A percentile compares a stretch with the other conserved stretches of the same genome.
Evolutionary conservation across 2,329 filamentous ascomycete species (phyloP).

Genomic region (Colletotrichum destructivum): DNA sequence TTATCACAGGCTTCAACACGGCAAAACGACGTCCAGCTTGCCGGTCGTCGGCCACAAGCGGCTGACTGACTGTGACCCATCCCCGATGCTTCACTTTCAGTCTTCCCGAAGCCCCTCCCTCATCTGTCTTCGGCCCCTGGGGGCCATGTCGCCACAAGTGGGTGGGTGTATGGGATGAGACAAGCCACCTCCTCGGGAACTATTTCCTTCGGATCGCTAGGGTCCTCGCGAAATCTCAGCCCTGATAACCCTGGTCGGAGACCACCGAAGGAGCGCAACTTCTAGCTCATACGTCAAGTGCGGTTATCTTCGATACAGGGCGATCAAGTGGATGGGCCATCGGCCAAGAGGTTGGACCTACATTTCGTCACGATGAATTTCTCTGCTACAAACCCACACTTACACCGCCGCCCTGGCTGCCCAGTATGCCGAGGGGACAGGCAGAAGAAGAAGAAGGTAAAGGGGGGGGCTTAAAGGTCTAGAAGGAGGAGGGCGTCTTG

Average conservation of each 20-base stretch:
- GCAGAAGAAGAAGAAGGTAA: slow-evolving; percentile 1
- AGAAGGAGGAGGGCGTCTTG: slow-evolving; percentile 34
- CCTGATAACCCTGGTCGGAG: slow-evolving; percentile 37
- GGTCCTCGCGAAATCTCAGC: slow-evolving; percentile 41
- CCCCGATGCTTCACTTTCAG: slow-evolving; percentile 29
- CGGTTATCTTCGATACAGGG: slow-evolving; percentile 35
- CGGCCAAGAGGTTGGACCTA: slow-evolving; percentile 26
- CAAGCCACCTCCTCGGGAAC: slow-evolving; percentile 55
- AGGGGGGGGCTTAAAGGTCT: slow-evolving; percentile 22
- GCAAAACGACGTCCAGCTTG: slow-evolving; percentile 12
- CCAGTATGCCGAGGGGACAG: slow-evolving; percentile 25
- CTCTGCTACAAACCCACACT: slow-evolving; percentile 41
- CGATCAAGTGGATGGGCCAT: slow-evolving; percentile 27
- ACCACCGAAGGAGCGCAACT: slow-evolving; percentile 30
- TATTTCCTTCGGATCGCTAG: slow-evolving; percentile 41
- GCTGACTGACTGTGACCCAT: slow-evolving; percentile 23
- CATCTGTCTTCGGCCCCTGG: slow-evolving; percentile 21
- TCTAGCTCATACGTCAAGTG: slow-evolving; percentile 36
- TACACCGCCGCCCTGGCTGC: slow-evolving; percentile 35
- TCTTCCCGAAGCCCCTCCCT: slow-evolving; percentile 36
- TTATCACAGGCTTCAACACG: slow-evolving; percentile 1
- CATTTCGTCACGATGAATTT: slow-evolving; percentile 38
- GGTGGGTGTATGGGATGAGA: slow-evolving; percentile 52
- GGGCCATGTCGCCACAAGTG: slow-evolving; percentile 44
- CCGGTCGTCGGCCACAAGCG: slow-evolving; percentile 28